Base-by-base conservation (phyloP, 2,329 filamentous ascomycete species). In the Neopestalotiopsis sp. region DNA sequence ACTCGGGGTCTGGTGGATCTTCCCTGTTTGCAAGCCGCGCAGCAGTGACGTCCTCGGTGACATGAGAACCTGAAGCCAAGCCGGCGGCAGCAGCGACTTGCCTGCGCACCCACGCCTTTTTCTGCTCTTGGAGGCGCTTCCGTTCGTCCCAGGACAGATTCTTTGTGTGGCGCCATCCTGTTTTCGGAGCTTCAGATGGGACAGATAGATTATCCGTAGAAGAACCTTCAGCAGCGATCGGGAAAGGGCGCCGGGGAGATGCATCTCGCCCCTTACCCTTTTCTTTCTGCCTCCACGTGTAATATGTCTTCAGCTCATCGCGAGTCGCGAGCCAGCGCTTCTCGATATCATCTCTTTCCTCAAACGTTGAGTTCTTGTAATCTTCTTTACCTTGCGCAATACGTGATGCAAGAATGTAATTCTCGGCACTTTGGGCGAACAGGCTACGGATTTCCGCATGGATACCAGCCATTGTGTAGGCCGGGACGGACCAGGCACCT, bases 381-480 rank as follows among this genome's bases (percentile, higher is more conserved):
- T 95, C 92, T 58, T 90, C 88, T 70, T 89, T 89, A 1, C 94
- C 94, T 77, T 97, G 92, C 0, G 90, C 85, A 63, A 93, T 92
- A 61, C 94, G 87, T 2, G 93, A 92, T 1, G 92, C 89, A 61
- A 94, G 89, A 72, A 97, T 93, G 77, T 95, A 95, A 73, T 93
- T 94, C 63, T 93, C 86, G 20, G 94, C 89, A 71, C 89, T 93
- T 59, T 87, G 89, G 30, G 91, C 89, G 73, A 94, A 91, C 61
- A 87, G 81, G 71, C 91, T 94, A 70, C 90, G 87, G 66, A 96
- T 85, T 77, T 95, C 92, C 56, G 92, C 92, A 74, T 95, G 90
- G 1, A 96, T 85, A 2, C 94, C 94, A 77, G 95, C 93, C 85
- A 95, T 92, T 3, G 93, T 88, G 76, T 96, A 97, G 5, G 91